Percentiles rank a stretch among this genome's conserved stretches.
Conservation (phyloP, 768 basidiomycete species). For the Mycena filopes region DNA sequence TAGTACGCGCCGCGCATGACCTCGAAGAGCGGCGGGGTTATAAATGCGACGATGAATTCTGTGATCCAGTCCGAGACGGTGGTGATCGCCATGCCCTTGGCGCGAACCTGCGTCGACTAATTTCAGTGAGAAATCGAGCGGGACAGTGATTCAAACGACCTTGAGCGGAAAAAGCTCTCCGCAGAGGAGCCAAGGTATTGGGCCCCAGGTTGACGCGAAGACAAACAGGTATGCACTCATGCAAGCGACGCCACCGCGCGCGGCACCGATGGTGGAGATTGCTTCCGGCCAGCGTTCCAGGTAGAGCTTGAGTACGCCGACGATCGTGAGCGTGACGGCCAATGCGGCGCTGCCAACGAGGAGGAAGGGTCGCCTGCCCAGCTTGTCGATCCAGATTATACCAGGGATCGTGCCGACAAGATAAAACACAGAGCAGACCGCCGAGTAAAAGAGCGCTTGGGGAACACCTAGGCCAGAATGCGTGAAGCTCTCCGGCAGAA, state of each 20-base stretch:
- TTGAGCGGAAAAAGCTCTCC: constrained; percentile 63
- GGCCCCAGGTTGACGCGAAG: constrained; percentile 68
- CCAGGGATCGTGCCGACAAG: constrained; percentile 63
- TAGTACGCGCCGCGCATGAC: constrained; percentile 58
- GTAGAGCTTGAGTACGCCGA: constrained; percentile 62
- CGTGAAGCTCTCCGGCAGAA: constrained; percentile 62
- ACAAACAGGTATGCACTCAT: constrained; percentile 70
- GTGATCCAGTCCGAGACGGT: constrained; percentile 77
- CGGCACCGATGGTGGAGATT: constrained; percentile 36
- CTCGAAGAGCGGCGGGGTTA: constrained; percentile 59
- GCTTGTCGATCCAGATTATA: constrained; percentile 62
- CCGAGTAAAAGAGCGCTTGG: constrained; percentile 57
- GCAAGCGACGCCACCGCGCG: constrained; percentile 47
- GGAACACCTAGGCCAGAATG: constrained; percentile 59
- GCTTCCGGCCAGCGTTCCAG: constrained; percentile 52
- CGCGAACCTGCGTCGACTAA: too few relatives aligned
- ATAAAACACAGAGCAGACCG: constrained; percentile 58
- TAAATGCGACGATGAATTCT: constrained; percentile 70
- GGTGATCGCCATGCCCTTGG: constrained; percentile 75
- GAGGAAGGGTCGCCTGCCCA: constrained; percentile 63
- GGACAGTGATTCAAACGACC: too few relatives aligned
- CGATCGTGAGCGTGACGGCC: constrained; percentile 55
- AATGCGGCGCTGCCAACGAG: constrained; percentile 57
- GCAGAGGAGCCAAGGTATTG: constrained; percentile 62
- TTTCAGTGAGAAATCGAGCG: too few relatives aligned